Evolutionary conservation across 257 asterid species (phyloP).

Genomic region (Forsythia viridissima): DNA sequence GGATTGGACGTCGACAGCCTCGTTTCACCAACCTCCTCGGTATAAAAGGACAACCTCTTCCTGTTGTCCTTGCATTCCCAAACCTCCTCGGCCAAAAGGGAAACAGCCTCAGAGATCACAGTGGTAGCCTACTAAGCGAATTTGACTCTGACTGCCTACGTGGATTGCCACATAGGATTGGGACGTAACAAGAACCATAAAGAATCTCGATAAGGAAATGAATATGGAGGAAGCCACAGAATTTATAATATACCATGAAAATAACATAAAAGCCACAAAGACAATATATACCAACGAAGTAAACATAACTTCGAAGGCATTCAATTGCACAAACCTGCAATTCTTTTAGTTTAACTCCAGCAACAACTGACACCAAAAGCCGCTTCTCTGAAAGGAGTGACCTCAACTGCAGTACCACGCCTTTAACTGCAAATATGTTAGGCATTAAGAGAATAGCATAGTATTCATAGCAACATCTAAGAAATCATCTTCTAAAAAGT

Average conservation of each 20-base stretch:
- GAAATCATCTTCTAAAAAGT: not conserved
- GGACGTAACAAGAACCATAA: too few species aligned
- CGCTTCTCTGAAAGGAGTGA: conserved; percentile 73
- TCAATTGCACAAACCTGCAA: conserved; percentile 66
- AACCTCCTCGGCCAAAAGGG: too few species aligned
- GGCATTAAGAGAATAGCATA: conserved; percentile 1
- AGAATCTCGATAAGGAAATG: not conserved
- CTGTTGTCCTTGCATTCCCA: too few species aligned
- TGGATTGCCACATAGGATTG: too few species aligned
- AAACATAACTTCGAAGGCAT: not conserved
- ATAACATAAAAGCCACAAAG: not conserved
- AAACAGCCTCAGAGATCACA: too few species aligned
- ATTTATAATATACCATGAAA: not conserved
- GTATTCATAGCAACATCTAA: not conserved
- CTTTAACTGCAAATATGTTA: conserved; percentile 54
- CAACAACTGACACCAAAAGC: conserved; percentile 89
- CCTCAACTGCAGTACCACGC: conserved; percentile 59
- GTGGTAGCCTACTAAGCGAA: too few species aligned
- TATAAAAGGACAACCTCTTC: too few species aligned
- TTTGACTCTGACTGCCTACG: too few species aligned
- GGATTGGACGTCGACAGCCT: too few species aligned
- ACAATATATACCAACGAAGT: not conserved
- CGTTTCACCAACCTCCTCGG: too few species aligned
- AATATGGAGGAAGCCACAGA: conserved; percentile 1
- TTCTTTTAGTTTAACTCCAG: conserved; percentile 87